phyloP scores from a whole-genome alignment of 441 rosid genomes.

The Pelargonium fulgidum region DNA sequence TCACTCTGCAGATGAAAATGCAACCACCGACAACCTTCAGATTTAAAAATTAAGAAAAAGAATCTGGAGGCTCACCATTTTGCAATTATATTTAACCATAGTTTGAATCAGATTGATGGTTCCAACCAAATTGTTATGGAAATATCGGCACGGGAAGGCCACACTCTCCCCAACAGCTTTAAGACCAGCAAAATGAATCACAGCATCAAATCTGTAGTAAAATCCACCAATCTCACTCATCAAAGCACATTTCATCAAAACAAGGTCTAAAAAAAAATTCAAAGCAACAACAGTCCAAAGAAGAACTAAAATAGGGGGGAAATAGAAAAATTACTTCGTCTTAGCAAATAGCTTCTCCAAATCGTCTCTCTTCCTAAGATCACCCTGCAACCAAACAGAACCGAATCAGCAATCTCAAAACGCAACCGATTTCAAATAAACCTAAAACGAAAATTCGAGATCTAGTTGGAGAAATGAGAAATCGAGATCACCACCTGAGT shows the following conservation, averaged over 20 bases:
- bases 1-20: too few species aligned
- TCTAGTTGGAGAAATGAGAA: not conserved
- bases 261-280: too few species aligned
- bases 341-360: conserved; percentile 54
- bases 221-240: too few species aligned
- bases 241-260: too few species aligned
- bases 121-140: conserved; percentile 59
- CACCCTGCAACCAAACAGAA: conserved; percentile 37
- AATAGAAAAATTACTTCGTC: conserved; percentile 30
- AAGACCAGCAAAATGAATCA: too few species aligned
- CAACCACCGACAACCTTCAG: not conserved
- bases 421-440: not conserved
- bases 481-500: not conserved
- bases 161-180: conserved; percentile 55
- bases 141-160: conserved; percentile 50
- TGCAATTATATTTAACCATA: conserved; percentile 59
- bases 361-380: conserved; percentile 58
- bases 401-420: not conserved
- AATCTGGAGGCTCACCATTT: conserved; percentile 34
- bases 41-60: too few species aligned
- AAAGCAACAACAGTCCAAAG: not conserved
- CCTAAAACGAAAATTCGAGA: not conserved
- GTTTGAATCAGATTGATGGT: conserved; percentile 58
- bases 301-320: too few species aligned
- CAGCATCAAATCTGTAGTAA: too few species aligned